Percentiles rank a stretch among this genome's conserved stretches.
Evolutionary conservation across 371 early-diverging fungal species (phyloP).

Genomic region (Apophysomyces sp.): DNA sequence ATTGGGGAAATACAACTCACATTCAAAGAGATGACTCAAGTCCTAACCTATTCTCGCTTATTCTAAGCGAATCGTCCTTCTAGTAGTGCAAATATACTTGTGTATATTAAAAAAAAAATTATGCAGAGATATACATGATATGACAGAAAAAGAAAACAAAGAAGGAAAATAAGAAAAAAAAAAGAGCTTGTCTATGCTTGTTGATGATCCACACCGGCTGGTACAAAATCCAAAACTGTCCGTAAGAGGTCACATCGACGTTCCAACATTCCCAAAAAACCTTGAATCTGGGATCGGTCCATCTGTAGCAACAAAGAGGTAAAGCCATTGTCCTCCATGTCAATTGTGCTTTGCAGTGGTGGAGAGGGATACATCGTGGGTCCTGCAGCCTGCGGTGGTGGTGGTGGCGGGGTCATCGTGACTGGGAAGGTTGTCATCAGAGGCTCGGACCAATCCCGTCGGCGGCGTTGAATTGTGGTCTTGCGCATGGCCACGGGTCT

Average conservation of each 20-base stretch:
- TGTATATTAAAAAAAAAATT: no score
- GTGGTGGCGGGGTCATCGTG: not conserved
- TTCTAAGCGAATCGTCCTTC: no score
- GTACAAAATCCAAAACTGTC: slow-evolving; percentile 21
- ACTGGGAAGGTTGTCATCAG: not conserved
- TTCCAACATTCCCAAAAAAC: slow-evolving; percentile 48
- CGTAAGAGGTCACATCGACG: slow-evolving; percentile 35
- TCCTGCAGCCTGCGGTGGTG: not conserved
- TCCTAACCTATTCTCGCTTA: no score
- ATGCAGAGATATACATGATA: slow-evolving; percentile 6
- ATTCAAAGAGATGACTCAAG: no score
- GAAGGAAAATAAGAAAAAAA: slow-evolving; percentile 9
- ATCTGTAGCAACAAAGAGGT: slow-evolving; percentile 45
- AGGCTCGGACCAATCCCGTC: slow-evolving; percentile 50
- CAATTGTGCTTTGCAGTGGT: slow-evolving; percentile 12
- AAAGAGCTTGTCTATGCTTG: not conserved
- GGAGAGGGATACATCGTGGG: not conserved
- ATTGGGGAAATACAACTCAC: no score
- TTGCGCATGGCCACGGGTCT: slow-evolving; percentile 68
- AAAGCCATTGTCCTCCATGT: slow-evolving; percentile 38
- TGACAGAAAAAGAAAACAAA: slow-evolving; percentile 13
- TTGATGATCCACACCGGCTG: slow-evolving; percentile 6
- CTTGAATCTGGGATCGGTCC: slow-evolving; percentile 53
- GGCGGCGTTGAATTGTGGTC: slow-evolving; percentile 63
- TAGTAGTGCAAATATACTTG: no score